Evolutionary conservation across 2,329 filamentous ascomycete genomes (phyloP), one percentile per base, ranked within the genome.

Genomic region (Colletotrichum lindemuthianum): DNA sequence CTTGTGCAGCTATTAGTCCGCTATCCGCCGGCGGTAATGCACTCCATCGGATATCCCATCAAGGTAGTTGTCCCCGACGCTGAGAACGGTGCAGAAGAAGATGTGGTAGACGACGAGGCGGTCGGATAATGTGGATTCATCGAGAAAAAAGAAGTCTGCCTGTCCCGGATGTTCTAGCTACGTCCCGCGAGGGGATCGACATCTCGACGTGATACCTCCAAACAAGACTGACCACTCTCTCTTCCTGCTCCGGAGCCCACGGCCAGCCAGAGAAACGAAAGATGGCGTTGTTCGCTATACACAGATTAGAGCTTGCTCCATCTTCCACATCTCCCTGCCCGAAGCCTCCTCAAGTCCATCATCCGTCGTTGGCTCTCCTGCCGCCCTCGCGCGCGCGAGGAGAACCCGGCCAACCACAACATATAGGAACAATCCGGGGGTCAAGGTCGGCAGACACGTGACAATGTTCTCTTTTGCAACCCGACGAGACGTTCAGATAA

Each of bases 381-480:
- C 49, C 39, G 11, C 15, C 60, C 53, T 34, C 41, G 47, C 43
- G 49, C 41, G 48, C 54, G 36, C 33, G 43, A 44, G 57, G 56
- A 57, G 52, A 63, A 65, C 58, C 49, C 24, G 24, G 24, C 24
- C 56, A 54, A 54, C 49, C 60, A 53, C 55, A 55, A 47, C 48
- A 39, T 60, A 60, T 24, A 24, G 60, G 56, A 54, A 60, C 60
- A 64, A 54, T 49, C 43, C 47, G 55, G 50, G 41, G 45, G 32
- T 63, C 24, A 37, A 49, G 58, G 52, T 63, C 57, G 53, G 59
- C 59, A 63, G 59, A 58, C 56, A 63, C 49, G 59, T 61, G 61
- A 58, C 58, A 66, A 58, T 48, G 57, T 63, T 66, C 59, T 66
- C 59, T 66, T 56, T 66, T 59, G 52, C 36, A 48, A 59, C 58